These are phyloP conservation scores for Schizosaccharomyces versatilis DNA, from an alignment of 1,139 yeast genomes.

Conservation along the genomic window DNA sequence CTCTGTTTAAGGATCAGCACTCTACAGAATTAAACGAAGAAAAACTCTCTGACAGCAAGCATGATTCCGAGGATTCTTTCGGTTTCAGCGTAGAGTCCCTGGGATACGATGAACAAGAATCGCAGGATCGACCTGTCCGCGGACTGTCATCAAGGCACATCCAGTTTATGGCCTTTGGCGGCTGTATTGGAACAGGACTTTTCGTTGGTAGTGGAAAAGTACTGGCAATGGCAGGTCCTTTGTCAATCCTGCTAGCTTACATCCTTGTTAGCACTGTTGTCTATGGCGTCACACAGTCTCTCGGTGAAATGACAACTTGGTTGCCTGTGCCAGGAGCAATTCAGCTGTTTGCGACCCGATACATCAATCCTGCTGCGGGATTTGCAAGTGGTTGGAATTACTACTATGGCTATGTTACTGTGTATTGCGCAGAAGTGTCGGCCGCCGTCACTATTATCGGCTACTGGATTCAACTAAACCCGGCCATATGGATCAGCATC, in stretches of 20 bases:
- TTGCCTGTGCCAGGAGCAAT: neutral
- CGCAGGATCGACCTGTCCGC: neutral
- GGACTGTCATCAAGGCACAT: neutral
- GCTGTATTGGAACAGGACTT: constrained; percentile 28
- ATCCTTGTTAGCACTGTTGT: constrained; percentile 45
- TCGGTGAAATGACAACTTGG: constrained; percentile 51
- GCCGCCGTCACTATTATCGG: constrained; percentile 22
- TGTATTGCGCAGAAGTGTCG: constrained; percentile 21
- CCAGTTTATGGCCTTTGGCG: constrained; percentile 28
- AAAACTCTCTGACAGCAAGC: too few species aligned
- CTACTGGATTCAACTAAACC: constrained; percentile 16
- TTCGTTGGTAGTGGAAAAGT: constrained; percentile 61
- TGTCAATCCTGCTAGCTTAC: constrained; percentile 58
- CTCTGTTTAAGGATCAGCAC: too few species aligned
- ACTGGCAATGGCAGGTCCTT: constrained; percentile 57
- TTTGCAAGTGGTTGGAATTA: constrained; percentile 27
- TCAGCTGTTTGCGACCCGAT: constrained; percentile 13
- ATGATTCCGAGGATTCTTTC: too few species aligned
- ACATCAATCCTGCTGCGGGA: constrained; percentile 21
- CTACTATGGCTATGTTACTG: constrained; percentile 21
- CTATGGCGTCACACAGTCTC: constrained; percentile 45
- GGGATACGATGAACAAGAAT: too few species aligned
- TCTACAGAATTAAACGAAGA: too few species aligned
- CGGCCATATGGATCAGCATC: constrained; percentile 19
- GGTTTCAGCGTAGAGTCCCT: too few species aligned